Evolutionary conservation across 441 rosid genomes (phyloP).

Genomic region (Syzygium syzygioides): DNA sequence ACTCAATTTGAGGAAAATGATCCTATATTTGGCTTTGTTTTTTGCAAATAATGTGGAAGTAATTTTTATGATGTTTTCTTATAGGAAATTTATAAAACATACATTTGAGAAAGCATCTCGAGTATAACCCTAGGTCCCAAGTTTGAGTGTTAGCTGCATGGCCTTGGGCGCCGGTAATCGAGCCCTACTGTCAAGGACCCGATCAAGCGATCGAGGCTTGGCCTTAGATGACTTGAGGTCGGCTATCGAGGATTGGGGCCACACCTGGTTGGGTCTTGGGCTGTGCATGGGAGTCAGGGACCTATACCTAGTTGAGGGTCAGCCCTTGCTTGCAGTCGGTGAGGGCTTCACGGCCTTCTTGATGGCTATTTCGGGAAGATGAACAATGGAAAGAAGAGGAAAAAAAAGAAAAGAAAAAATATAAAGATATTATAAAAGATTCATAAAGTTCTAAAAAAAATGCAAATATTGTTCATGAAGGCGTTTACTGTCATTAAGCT

Average conservation of each 20-base stretch:
- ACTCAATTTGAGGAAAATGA: not conserved
- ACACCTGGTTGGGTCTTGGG: not conserved
- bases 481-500: not conserved
- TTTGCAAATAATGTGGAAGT: not conserved
- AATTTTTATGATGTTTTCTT: not conserved
- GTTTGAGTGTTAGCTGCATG: accelerated
- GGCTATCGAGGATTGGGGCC: not conserved
- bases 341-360: not conserved
- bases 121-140: not conserved
- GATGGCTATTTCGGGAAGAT: not conserved
- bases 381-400: not conserved
- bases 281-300: not conserved
- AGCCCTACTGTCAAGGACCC: not conserved
- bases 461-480: not conserved
- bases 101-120: not conserved
- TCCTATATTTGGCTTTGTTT: not conserved
- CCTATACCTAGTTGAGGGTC: not conserved
- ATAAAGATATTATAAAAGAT: not conserved
- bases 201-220: not conserved
- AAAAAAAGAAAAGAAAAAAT: not conserved
- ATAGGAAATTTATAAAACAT: not conserved
- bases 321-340: not conserved
- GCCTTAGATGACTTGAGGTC: not conserved
- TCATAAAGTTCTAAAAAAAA: not conserved
- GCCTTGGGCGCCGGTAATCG: not conserved